Conservation (phyloP, 805 yeast genomes). For the Pichia californica region DNA sequence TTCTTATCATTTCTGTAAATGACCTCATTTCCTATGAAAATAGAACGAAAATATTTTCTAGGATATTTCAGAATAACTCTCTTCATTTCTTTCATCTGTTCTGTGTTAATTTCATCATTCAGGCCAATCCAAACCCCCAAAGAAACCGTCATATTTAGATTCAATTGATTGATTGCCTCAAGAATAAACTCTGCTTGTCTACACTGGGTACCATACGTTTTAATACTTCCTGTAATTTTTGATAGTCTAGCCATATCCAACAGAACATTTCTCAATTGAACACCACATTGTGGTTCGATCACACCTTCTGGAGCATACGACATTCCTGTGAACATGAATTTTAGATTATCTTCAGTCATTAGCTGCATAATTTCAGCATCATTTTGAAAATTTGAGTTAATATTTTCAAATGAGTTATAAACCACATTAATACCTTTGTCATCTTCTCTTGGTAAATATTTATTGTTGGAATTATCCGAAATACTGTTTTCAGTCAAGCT, state of each 20-base stretch:
- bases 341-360: slow-evolving; percentile 31
- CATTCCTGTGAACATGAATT: slow-evolving; percentile 46
- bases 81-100: slow-evolving; percentile 42
- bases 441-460: slow-evolving; percentile 2
- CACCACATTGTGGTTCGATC: slow-evolving; percentile 47
- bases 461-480: background rate
- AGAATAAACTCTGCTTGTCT: slow-evolving; percentile 46
- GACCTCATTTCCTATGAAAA: slow-evolving; percentile 60
- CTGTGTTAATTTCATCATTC: slow-evolving; percentile 37
- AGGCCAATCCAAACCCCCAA: slow-evolving; percentile 59
- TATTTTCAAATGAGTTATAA: slow-evolving; percentile 21
- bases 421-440: background rate
- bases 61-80: slow-evolving; percentile 38
- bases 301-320: slow-evolving; percentile 54
- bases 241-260: slow-evolving; percentile 54
- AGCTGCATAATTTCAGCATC: slow-evolving; percentile 32
- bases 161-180: slow-evolving; percentile 43
- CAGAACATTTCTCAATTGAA: slow-evolving; percentile 39
- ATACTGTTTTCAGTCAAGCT: too few relatives aligned
- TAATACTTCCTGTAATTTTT: slow-evolving; percentile 48
- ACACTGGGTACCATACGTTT: slow-evolving; percentile 59
- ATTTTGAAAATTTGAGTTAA: slow-evolving; percentile 28
- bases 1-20: slow-evolving; percentile 46
- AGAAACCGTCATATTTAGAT: slow-evolving; percentile 49
- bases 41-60: slow-evolving; percentile 38